Evolutionary conservation across 2,329 filamentous ascomycete species (phyloP), one percentile per base, ranked within the genome.

Genomic region (Dactylonectria estremocensis): DNA sequence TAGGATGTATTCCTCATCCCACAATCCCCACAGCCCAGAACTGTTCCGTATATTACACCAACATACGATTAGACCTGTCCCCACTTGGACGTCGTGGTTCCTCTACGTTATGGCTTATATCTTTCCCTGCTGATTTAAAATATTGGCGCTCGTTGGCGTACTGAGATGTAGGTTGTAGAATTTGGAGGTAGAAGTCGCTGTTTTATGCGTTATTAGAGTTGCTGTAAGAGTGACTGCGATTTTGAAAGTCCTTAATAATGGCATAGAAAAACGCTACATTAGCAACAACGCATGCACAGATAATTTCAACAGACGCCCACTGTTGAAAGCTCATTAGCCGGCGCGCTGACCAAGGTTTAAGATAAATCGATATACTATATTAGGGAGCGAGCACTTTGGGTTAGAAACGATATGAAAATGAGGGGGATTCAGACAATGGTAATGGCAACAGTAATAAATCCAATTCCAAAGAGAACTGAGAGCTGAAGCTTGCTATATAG

Each of bases 201-300:
- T 20, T 49, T 4, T 37, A 35, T 22, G 13, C 37, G n/a, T 18
- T 52, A 28, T 20, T 22, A 13, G 37, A 31, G 10, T 35, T 28
- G 70, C 67, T 40, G 72, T 66, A 28, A 76, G 69, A 8, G 72
- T 49, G n/a, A n/a, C n/a, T n/a, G n/a, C n/a, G n/a, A n/a, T n/a
- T n/a, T n/a, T n/a, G n/a, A n/a, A n/a, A n/a, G 7, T 78, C 76
- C 48, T 76, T 76, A 8, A 77, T 18, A 0, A 78, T 55, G 0
- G 76, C 76, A 61, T 75, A 78, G 52, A 70, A 78, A 54, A 78
- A 78, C 2, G 77, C 70, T 0, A 76, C 74, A 45, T 78, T 78
- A 24, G 77, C 72, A n/a, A 78, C 77, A 28, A 78, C 61, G 40
- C 77, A 78, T 2, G 74, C 76, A 67, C 77, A 78, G 3, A 78